Percentiles rank a stretch among this genome's conserved stretches.
phyloP scores from a whole-genome alignment of 495 filamentous ascomycete genomes.

The Oleoguttula mirabilis region DNA sequence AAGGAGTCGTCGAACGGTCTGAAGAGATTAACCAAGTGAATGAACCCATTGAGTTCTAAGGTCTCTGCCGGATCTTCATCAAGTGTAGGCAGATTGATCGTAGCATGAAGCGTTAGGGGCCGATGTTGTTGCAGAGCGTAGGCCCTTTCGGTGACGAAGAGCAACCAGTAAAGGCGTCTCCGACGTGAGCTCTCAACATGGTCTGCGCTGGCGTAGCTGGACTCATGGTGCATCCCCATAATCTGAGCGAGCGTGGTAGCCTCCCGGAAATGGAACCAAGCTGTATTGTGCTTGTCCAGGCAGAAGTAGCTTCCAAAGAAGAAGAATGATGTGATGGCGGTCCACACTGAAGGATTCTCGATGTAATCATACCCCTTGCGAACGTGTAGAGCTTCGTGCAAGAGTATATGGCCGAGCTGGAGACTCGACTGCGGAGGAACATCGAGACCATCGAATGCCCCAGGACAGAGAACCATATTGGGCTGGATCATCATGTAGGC shows the following conservation, averaged over 20 bases:
- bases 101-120: conserved; percentile 56
- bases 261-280: conserved; percentile 62
- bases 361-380: conserved; percentile 64
- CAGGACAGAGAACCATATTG: conserved; percentile 44
- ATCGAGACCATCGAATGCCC: conserved; percentile 30
- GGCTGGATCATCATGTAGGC: conserved; percentile 80
- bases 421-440: conserved; percentile 6
- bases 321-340: conserved; percentile 67
- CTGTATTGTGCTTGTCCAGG: conserved; percentile 57
- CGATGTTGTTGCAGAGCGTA: conserved; percentile 69
- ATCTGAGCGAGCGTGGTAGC: conserved; percentile 48
- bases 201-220: conserved; percentile 36
- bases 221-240: conserved; percentile 49
- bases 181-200: conserved; percentile 42
- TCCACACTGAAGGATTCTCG: conserved; percentile 54
- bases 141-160: conserved; percentile 59
- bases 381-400: conserved; percentile 65
- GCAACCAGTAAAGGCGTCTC: conserved; percentile 56
- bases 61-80: conserved; percentile 36
- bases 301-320: conserved; percentile 65
- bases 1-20: conserved; percentile 61
- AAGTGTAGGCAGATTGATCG: conserved; percentile 50
- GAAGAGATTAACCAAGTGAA: conserved; percentile 56
- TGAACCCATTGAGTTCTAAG: conserved; percentile 42
- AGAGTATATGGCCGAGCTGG: conserved; percentile 42